Conservation (phyloP, 2,329 filamentous ascomycete species). For the Talaromyces sp. region DNA sequence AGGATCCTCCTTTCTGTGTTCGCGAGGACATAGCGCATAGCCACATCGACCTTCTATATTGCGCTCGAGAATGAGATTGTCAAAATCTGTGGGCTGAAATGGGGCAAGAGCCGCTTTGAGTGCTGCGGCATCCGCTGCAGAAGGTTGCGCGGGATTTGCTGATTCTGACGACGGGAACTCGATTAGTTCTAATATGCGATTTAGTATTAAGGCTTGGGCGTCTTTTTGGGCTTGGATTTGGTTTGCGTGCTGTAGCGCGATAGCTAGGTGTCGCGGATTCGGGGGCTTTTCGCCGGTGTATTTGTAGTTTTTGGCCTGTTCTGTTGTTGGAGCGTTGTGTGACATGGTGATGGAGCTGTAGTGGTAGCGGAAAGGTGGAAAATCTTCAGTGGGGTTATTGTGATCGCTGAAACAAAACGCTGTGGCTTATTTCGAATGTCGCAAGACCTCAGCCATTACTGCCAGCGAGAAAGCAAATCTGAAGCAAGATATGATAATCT, state of each 20-base stretch:
- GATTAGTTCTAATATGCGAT: slow-evolving; percentile 68
- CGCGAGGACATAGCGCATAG: slow-evolving; percentile 71
- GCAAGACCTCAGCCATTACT: neutral
- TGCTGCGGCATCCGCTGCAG: slow-evolving; percentile 57
- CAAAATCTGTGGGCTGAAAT: slow-evolving; percentile 87
- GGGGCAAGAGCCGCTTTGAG: slow-evolving; percentile 66
- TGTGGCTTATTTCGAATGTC: neutral
- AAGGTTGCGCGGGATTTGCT: slow-evolving; percentile 52
- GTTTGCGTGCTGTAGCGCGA: slow-evolving; percentile 77
- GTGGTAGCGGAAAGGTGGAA: neutral
- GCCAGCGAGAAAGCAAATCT: neutral
- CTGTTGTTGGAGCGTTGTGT: neutral
- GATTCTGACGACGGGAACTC: slow-evolving; percentile 55
- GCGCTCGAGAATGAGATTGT: slow-evolving; percentile 82
- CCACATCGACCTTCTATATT: slow-evolving; percentile 80
- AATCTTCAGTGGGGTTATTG: neutral
- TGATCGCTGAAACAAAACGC: neutral
- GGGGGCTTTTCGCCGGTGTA: slow-evolving; percentile 30
- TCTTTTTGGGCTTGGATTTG: slow-evolving; percentile 80
- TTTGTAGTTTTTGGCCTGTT: slow-evolving; percentile 26
- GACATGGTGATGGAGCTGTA: neutral
- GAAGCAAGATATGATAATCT: neutral
- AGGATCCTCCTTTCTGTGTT: slow-evolving; percentile 55
- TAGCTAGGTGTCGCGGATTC: slow-evolving; percentile 50
- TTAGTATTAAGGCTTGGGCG: slow-evolving; percentile 69